Evolutionary conservation across 2,329 filamentous ascomycete genomes (phyloP).

Genomic region (Cylindrodendrum hubeiense): DNA sequence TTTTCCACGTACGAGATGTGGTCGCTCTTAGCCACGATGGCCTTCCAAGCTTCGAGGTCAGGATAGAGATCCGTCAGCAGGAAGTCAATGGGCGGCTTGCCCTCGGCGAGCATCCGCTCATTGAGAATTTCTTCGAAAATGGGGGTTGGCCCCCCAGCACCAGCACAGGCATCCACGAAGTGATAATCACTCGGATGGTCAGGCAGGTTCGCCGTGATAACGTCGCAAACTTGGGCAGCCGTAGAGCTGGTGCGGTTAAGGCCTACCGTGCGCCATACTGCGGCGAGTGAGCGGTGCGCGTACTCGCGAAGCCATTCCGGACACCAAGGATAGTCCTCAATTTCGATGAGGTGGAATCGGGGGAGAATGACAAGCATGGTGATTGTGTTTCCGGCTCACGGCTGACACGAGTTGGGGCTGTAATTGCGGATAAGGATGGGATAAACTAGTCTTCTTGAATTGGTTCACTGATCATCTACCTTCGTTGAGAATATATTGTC

Average conservation of each 20-base stretch:
- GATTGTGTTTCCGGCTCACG: constrained; percentile 3
- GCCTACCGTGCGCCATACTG: constrained; percentile 37
- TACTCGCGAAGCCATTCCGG: constrained; percentile 40
- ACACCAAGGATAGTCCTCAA: constrained; percentile 40
- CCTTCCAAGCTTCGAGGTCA: constrained; percentile 37
- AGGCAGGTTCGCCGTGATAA: constrained; percentile 33
- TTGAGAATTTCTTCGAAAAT: constrained; percentile 39
- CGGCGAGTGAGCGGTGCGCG: constrained; percentile 35
- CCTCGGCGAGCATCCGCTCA: constrained; percentile 28
- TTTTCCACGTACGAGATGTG: constrained; percentile 36
- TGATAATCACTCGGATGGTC: constrained; percentile 36
- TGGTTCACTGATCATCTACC: not conserved
- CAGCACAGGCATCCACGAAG: constrained; percentile 37
- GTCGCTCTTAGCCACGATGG: constrained; percentile 34
- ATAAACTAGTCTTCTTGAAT: not conserved
- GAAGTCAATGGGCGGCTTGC: constrained; percentile 34
- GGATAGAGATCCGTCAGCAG: constrained; percentile 38
- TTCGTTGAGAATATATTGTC: constrained; percentile 12
- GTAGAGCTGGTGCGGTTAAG: constrained; percentile 35
- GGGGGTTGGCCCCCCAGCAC: constrained; percentile 35
- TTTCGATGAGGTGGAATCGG: constrained; percentile 40
- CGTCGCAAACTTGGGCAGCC: constrained; percentile 36
- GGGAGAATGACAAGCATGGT: constrained; percentile 35
- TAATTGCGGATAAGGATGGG: not conserved
- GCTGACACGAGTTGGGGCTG: not conserved